Evolutionary conservation across 345 rosid species (phyloP), one percentile per base, ranked within the genome.

Genomic region (Combretum micranthum): DNA sequence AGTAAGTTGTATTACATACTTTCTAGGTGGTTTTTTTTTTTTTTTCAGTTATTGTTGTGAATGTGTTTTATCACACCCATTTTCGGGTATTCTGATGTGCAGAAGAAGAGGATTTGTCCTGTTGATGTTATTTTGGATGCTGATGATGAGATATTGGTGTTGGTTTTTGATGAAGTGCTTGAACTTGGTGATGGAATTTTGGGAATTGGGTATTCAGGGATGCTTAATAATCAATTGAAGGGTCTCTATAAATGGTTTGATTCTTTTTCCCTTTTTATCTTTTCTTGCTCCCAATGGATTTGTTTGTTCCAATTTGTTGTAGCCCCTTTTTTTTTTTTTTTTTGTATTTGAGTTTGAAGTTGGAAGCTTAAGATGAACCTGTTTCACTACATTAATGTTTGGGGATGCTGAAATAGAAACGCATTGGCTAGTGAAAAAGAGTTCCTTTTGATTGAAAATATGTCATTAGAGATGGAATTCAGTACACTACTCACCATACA

Each of bases 221-320:
- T 56, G 23, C 77, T 74, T 44, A 76, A 77, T 64, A 75, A 62
- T 39, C 75, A 64, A 47, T 37, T 74, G 70, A 69, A 59, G 61
- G 80, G 80, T 21, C 59, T 80, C 15, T 76, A 79, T 20, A 79
- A 50, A 72, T 73, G 79, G 77, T 79, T 44, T 13, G 49, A 55
- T 62, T 18, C 10, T 46, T 61, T 26, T 37, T 2, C 50, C 9
- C 8, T 49, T 44, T 14, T 52, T 20, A 47, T 44, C 17, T 42
- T 58, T 57, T 25, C 19, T 47, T 26, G 15, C 18, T 26, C 19
- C 13, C 10, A 22, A 48, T 21, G 7, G 12, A 39, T 25, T 56
- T 15, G 44, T 45, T 45, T 22, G 19, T 16, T 32, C 39, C 39
- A 32, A 32, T 32, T 5, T 5, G 10, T 32, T 4, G 39, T 32